Evolutionary conservation across 2,329 filamentous ascomycete genomes (phyloP), one percentile per base, ranked within the genome.

Genomic region (Ascomycota sp.): DNA sequence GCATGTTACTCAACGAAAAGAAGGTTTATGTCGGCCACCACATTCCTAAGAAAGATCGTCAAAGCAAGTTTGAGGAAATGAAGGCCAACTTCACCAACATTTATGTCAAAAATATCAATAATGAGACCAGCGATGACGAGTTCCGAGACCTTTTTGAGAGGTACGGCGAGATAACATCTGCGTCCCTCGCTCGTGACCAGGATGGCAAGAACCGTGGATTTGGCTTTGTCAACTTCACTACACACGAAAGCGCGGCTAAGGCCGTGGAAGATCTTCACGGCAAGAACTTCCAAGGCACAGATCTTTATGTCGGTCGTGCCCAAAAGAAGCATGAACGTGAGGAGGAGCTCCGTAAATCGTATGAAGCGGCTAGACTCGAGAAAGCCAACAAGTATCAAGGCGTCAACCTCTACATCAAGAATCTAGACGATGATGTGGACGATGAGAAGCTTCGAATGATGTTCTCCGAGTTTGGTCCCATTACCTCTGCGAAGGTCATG

Each of bases 41-140:
- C 63, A 95, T 98, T 48, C 85, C 89, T 55, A 95, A 95, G 78
- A 95, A 95, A 71, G 89, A 98, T 53, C 86, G 89, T 47, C 89
- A 95, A 71, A 93, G 82, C 81, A 98, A 98, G 65, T 95, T 95
- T 46, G 89, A 98, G 65, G 89, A 98, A 69, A 98, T 98, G 86
- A 98, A 98, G 76, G 89, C 89, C 57, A 98, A 98, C 69, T 98
- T 91, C 70, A 98, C 89, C 65, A 98, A 98, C 57, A 75, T 98
- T 58, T 98, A 98, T 63, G 81, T 98, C 64, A 98, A 98, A 75
- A 98, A 98, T 65, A 77, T 98, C 44, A 71, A 75, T 46, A 48
- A 61, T 23, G 86, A 94, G 29, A 80, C 76, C 39, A 77, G 72
- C 35, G 89, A 98, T 37, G 85, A 95, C 7, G 78, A 95, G 52